Evolutionary conservation across 1,139 yeast species (phyloP).

Genomic region (Scheffersomyces quercinus): DNA sequence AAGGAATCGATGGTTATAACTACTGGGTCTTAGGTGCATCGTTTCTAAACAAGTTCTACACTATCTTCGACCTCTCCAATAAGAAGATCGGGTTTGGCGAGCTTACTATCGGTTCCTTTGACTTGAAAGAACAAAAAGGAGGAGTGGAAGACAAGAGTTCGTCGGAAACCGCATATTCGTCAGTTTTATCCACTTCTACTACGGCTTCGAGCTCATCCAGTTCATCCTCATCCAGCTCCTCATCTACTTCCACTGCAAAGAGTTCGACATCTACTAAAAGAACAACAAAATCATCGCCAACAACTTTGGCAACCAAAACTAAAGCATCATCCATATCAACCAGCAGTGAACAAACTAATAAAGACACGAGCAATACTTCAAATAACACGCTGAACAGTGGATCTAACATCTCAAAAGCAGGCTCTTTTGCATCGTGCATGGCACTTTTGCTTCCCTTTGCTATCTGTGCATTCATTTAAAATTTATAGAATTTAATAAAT

Average conservation of each 20-base stretch:
- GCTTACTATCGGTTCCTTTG: slow-evolving; percentile 5
- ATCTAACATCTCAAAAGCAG: too few species aligned
- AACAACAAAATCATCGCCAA: background rate
- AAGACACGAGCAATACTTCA: too few species aligned
- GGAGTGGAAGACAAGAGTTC: too few species aligned
- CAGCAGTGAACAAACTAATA: too few species aligned
- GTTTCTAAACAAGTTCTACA: slow-evolving; percentile 57
- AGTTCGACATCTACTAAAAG: background rate
- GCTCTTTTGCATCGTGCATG: too few species aligned
- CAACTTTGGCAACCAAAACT: too few species aligned
- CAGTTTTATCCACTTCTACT: slow-evolving; percentile 1
- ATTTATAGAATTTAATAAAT: too few species aligned
- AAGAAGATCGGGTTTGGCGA: slow-evolving; percentile 55
- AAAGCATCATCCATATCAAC: too few species aligned
- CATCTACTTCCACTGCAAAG: slow-evolving; percentile 4
- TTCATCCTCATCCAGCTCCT: slow-evolving; percentile 6
- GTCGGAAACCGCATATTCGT: too few species aligned
- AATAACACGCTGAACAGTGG: too few species aligned
- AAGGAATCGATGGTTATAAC: slow-evolving; percentile 44
- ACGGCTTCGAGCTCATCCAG: slow-evolving; percentile 3
- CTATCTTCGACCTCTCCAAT: slow-evolving; percentile 57
- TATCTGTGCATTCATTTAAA: too few species aligned
- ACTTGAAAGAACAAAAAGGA: slow-evolving; percentile 3
- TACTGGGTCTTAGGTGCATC: slow-evolving; percentile 61
- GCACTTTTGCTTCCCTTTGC: too few species aligned